These are phyloP conservation scores for Rhynchosporium secalis DNA, from an alignment of 2,329 filamentous ascomycete species.

Conservation along the genomic window DNA sequence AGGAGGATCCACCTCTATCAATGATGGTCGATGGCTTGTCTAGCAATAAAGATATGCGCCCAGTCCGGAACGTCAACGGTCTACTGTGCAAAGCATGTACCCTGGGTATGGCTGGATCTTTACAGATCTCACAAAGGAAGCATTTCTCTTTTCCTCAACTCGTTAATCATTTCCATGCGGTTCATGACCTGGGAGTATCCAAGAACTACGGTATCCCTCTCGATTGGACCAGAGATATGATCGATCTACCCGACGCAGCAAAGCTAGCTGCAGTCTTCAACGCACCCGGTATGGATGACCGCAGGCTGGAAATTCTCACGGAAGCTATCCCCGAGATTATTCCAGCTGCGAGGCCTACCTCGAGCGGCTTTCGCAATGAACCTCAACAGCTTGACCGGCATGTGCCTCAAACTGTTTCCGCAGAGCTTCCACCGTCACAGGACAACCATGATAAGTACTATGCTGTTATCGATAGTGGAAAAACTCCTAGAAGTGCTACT, in stretches of 20 bases:
- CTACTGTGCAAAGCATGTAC: constrained; percentile 58
- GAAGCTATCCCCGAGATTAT: constrained; percentile 51
- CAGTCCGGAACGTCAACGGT: constrained; percentile 54
- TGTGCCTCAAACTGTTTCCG: constrained; percentile 16
- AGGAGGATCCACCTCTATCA: constrained; percentile 54
- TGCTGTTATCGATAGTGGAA: constrained; percentile 17
- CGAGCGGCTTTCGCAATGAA: constrained; percentile 6
- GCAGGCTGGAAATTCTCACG: constrained; percentile 53
- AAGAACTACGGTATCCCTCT: constrained; percentile 37
- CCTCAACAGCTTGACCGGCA: constrained; percentile 18
- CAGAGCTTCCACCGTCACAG: constrained; percentile 34
- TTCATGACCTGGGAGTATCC: constrained; percentile 37
- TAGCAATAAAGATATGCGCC: constrained; percentile 57
- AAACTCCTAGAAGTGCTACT: constrained; percentile 19
- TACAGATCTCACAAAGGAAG: constrained; percentile 39
- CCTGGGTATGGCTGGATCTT: constrained; percentile 37
- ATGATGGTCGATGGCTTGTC: constrained; percentile 61
- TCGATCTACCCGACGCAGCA: constrained; percentile 55
- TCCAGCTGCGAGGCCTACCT: constrained; percentile 14
- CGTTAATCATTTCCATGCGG: constrained; percentile 56
- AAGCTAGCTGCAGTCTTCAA: constrained; percentile 50
- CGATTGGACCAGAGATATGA: constrained; percentile 63
- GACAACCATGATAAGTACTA: constrained; percentile 40
- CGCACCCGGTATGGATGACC: constrained; percentile 56
- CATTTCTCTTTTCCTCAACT: constrained; percentile 60